Evolutionary conservation across 1,284 basidiomycete genomes (phyloP), one percentile per base, ranked within the genome.

Genomic region (Cystobasidium slooffiae): DNA sequence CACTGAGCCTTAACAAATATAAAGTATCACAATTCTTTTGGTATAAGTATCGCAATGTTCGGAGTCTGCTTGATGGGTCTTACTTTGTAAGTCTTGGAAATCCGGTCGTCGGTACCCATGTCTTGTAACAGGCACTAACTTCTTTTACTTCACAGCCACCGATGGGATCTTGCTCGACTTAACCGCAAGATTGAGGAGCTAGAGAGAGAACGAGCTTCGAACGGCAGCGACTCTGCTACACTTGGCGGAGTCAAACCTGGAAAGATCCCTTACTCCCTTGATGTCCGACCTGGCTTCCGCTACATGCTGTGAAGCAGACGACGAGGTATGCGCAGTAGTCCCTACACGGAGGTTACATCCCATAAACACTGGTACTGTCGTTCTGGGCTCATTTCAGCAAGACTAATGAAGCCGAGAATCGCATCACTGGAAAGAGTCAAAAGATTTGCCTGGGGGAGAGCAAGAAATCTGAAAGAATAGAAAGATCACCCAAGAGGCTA

Each of bases 1-100:
- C 20, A 3, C 10, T 31, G 39, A 12, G 24, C 39, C 10, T 37
- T 3, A 9, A 6, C 12, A 10, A 1, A 56, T 31, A 18, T 16
- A 5, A 6, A 65, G 10, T 73, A 80, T 56, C 78, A 80, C 43
- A 70, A 80, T 44, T 77, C 80, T 75, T 82, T 82, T 74, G 72
- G 51, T 14, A 72, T 68, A 49, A 46, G 56, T 55, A 75, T 75
- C 59, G 68, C 62, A 44, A 72, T 68, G 39, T 77, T 78, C 44
- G 77, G 49, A 58, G n/a, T 72, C 39, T 72, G 62, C 47, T 77
- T 79, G 37, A 16, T 47, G 20, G 68, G 77, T 22, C 55, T 61
- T 22, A 75, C 72, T 14, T 55, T 75, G 56, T 59, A 43, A 47
- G 68, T 61, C 8, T 9, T 62, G 24, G 9, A 31, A 5, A 31